phyloP scores from a whole-genome alignment of 331 rosid species.

The Pyrus hybrid region DNA sequence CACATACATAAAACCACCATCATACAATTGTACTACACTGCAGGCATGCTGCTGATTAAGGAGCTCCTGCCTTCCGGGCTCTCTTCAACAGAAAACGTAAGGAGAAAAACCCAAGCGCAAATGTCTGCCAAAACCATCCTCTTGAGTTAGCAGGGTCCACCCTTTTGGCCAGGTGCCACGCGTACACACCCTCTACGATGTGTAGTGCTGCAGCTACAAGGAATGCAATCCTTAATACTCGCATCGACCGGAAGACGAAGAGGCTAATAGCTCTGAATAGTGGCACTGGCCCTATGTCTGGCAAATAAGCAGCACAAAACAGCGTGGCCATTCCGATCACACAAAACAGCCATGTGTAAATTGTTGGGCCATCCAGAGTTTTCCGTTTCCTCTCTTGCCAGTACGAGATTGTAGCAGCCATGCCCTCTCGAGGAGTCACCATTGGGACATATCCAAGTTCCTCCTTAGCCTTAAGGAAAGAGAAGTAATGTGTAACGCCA shows the following conservation, averaged over 20 bases:
- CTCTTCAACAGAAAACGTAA: slow-evolving; percentile 68
- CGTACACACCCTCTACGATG: slow-evolving; percentile 56
- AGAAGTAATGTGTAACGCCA: slow-evolving; percentile 78
- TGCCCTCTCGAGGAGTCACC: slow-evolving; percentile 70
- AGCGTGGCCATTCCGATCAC: slow-evolving; percentile 55
- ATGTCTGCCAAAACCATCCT: slow-evolving; percentile 94
- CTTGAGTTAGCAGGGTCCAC: slow-evolving; percentile 68
- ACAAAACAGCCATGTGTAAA: slow-evolving; percentile 53
- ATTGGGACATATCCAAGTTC: slow-evolving; percentile 80
- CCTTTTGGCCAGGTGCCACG: slow-evolving; percentile 67
- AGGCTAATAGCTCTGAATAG: slow-evolving; percentile 43
- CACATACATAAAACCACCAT: too few relatives aligned
- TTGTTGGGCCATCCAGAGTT: slow-evolving; percentile 74
- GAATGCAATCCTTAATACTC: slow-evolving; percentile 42
- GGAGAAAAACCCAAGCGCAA: slow-evolving; percentile 63
- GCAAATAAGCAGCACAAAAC: slow-evolving; percentile 67
- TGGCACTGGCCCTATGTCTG: slow-evolving; percentile 54
- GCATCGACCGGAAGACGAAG: slow-evolving; percentile 51
- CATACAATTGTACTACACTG: too few relatives aligned
- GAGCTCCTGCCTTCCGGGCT: slow-evolving; percentile 21
- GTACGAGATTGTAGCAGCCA: slow-evolving; percentile 74
- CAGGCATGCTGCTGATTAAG: neutral
- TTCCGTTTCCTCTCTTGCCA: slow-evolving; percentile 69
- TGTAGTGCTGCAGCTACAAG: slow-evolving; percentile 33
- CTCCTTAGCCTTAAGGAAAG: slow-evolving; percentile 80